A percentile compares a stretch with the other conserved stretches of the same genome.
These are phyloP conservation scores for Hyphochytrium catenoides DNA, from an alignment of 352 stramenopile genomes.

Conservation along the genomic window DNA sequence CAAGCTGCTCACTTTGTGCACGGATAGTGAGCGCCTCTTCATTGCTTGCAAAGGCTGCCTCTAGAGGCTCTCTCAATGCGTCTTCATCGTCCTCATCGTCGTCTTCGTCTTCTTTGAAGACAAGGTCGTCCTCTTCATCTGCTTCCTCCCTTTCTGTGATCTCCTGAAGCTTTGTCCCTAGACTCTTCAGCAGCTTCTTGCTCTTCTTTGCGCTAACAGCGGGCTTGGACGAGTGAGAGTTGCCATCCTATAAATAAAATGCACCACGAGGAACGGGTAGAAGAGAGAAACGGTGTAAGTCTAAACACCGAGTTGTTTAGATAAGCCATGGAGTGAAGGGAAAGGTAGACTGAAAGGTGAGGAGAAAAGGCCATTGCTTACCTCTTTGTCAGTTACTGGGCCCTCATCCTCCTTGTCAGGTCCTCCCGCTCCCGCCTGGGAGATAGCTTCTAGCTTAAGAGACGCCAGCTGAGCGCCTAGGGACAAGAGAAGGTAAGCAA, in stretches of 20 bases:
- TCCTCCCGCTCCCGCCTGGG: not conserved
- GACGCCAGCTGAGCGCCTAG: conserved; percentile 34
- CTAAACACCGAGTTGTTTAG: no score
- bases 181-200: conserved; percentile 12
- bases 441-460: conserved; percentile 28
- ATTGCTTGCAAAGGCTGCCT: conserved; percentile 53
- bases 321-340: no score
- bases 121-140: conserved; percentile 38
- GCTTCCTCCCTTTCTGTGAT: conserved; percentile 17
- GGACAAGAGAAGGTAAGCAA: no score
- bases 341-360: no score
- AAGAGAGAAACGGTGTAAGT: no score
- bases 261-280: no score
- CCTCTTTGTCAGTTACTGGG: not conserved
- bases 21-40: conserved; percentile 32
- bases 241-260: no score
- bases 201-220: conserved; percentile 9
- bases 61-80: conserved; percentile 67
- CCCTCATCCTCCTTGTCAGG: conserved; percentile 2
- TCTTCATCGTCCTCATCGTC: conserved; percentile 36
- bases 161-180: conserved; percentile 13
- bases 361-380: no score
- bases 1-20: not conserved
- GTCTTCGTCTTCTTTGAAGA: conserved; percentile 40
- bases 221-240: no score